These are phyloP conservation scores for Galerina marginata DNA, from an alignment of 768 basidiomycete genomes.

Conservation along the genomic window DNA sequence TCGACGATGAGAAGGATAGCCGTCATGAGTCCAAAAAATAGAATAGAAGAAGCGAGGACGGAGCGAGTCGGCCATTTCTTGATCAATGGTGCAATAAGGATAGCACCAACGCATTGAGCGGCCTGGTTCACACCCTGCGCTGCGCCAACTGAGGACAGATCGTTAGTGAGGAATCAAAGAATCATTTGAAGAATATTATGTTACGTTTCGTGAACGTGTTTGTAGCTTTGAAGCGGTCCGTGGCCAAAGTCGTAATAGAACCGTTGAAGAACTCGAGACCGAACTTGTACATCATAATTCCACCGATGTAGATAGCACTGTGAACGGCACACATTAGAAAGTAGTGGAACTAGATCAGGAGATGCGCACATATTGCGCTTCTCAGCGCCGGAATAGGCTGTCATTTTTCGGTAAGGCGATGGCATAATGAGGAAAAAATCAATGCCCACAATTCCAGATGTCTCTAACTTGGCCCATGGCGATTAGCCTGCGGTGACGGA, in stretches of 20 bases:
- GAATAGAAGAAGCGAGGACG: slow-evolving; percentile 30
- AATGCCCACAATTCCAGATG: slow-evolving; percentile 27
- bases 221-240: slow-evolving; percentile 34
- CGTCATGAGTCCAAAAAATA: slow-evolving; percentile 35
- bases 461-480: slow-evolving; percentile 22
- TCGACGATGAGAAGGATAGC: slow-evolving; percentile 38
- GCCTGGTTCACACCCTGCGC: slow-evolving; percentile 39
- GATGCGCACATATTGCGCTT: slow-evolving; percentile 35
- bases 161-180: not conserved
- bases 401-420: not conserved
- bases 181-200: not conserved
- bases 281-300: slow-evolving; percentile 39
- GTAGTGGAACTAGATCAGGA: not conserved
- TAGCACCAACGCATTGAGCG: slow-evolving; percentile 40
- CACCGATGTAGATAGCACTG: slow-evolving; percentile 31
- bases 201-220: slow-evolving; percentile 35
- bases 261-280: slow-evolving; percentile 42
- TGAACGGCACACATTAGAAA: not conserved
- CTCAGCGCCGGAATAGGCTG: slow-evolving; percentile 32
- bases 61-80: slow-evolving; percentile 37
- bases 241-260: slow-evolving; percentile 37
- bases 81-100: slow-evolving; percentile 38
- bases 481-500: not conserved
- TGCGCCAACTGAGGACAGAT: slow-evolving; percentile 28
- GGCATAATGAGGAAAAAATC: not conserved